phyloP scores from a whole-genome alignment of 2,329 filamentous ascomycete species.

The Fusarium austroafricanum region DNA sequence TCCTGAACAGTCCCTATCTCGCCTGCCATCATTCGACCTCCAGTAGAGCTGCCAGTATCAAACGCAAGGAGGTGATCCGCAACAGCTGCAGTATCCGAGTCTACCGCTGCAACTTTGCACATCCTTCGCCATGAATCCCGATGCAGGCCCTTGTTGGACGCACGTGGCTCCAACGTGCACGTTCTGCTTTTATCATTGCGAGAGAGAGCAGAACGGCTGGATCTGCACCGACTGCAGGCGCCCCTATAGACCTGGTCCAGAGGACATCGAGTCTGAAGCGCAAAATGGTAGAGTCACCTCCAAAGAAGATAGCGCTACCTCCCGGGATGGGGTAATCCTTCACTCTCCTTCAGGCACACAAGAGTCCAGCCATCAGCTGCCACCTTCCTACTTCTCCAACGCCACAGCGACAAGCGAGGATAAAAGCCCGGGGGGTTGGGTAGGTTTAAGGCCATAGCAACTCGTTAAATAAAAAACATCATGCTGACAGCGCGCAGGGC shows the following conservation, averaged over 20 bases:
- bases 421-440: neutral
- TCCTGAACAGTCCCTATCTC: neutral
- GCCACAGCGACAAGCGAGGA: neutral
- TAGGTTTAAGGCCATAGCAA: neutral
- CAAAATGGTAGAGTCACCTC: neutral
- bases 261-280: too few species aligned
- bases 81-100: neutral
- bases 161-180: neutral
- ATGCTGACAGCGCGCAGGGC: conserved; percentile 14
- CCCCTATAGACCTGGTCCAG: neutral
- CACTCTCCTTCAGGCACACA: neutral
- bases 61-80: neutral
- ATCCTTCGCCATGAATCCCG: neutral
- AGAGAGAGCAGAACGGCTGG: neutral
- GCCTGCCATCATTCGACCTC: neutral
- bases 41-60: neutral
- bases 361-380: neutral
- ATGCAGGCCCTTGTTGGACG: neutral
- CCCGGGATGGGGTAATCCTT: neutral
- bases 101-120: too few species aligned
- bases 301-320: neutral
- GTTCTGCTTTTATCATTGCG: neutral
- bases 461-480: neutral
- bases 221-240: neutral
- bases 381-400: neutral